These are phyloP conservation scores for Thymus mandschuricus DNA, from an alignment of 257 asterid species.

Conservation along the genomic window DNA sequence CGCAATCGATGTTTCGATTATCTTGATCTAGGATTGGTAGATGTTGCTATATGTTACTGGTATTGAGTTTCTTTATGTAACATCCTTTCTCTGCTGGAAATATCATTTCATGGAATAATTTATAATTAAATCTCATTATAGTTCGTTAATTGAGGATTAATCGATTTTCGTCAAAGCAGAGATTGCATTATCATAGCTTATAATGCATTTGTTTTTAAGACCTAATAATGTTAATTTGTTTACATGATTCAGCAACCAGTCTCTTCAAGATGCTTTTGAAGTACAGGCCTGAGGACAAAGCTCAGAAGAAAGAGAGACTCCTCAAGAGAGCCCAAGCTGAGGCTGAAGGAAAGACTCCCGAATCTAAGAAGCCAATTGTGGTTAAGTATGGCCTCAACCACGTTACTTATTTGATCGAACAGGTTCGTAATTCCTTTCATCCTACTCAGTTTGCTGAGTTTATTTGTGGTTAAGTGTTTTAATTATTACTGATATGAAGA, in stretches of 20 bases:
- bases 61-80: too few relatives aligned
- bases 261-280: slow-evolving; percentile 62
- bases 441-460: background rate
- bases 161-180: too few relatives aligned
- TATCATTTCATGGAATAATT: too few relatives aligned
- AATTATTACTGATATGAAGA: background rate
- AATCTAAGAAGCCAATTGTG: slow-evolving; percentile 54
- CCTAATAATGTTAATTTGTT: background rate
- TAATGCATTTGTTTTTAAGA: background rate
- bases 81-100: too few relatives aligned
- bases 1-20: too few relatives aligned
- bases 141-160: too few relatives aligned
- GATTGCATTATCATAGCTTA: too few relatives aligned
- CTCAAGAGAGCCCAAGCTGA: slow-evolving; percentile 67
- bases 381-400: slow-evolving; percentile 69
- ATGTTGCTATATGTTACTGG: too few relatives aligned
- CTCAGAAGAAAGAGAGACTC: slow-evolving; percentile 60
- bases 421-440: slow-evolving; percentile 29
- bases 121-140: too few relatives aligned
- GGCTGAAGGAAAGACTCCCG: slow-evolving; percentile 54
- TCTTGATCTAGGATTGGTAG: too few relatives aligned
- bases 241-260: slow-evolving; percentile 41
- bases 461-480: too few relatives aligned
- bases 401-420: slow-evolving; percentile 61
- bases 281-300: slow-evolving; percentile 64